Base-by-base conservation (phyloP, 2,329 filamentous ascomycete species). In the Xylaria sp. region DNA sequence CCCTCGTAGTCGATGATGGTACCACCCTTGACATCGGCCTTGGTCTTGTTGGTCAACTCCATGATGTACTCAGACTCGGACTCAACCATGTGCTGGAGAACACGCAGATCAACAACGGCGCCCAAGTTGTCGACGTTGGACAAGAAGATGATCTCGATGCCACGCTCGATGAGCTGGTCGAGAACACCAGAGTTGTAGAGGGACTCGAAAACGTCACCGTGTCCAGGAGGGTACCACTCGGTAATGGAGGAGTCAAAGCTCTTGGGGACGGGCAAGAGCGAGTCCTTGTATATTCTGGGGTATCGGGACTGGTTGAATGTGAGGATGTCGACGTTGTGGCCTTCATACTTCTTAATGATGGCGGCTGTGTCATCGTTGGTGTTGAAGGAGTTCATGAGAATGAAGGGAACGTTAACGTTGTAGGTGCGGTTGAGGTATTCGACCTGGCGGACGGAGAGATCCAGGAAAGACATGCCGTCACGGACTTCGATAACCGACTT, bases 361-460 rank as follows among this genome's bases (percentile, higher is more conserved):
- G 91, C 92, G 65, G 92, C 92, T 55, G 94, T 99, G 75, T 99
- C 94, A 71, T 93, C 86, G 76, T 99, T 92, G 75, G 94, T 99
- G 86, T 99, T 99, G 90, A 99, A 99, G 58, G 94, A 97, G 88
- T 99, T 99, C 94, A 99, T 99, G 70, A 99, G 88, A 68, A 99
- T 87, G 78, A 99, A 97, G 53, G 94, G 94, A 39, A 99, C 94
- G 75, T 97, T 97, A 76, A 95, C 91, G 70, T 89, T 85, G 82
- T 97, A 97, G 66, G 92, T 97, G 77, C 92, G 90, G 88, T 99
- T 99, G 70, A 99, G 88, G 83, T 92, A 95, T 82, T 99, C 94
- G 74, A 99, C 96, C 83, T 99, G 94, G 72, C 94, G 91, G 71
- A 99, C 94, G 18, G 94, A 97, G 71, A 99, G 84, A 79, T 99